phyloP scores from a whole-genome alignment of 495 filamentous ascomycete species.

The Lichenothelia convexa region DNA sequence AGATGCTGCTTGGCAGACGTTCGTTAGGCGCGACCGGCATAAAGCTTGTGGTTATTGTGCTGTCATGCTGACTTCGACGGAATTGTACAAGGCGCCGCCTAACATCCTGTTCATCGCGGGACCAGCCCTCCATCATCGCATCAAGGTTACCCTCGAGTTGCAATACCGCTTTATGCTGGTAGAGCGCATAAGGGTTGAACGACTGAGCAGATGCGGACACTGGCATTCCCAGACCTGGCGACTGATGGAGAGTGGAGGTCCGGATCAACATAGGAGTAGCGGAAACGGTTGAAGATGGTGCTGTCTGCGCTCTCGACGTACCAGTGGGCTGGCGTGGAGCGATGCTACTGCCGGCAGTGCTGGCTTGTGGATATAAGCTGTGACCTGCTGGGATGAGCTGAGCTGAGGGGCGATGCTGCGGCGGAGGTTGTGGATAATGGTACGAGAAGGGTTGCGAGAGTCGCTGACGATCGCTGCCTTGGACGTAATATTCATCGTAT shows the following conservation, averaged over 20 bases:
- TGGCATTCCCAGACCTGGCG: conserved; percentile 22
- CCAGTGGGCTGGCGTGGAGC: conserved; percentile 17
- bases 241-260: conserved; percentile 61
- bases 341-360: conserved; percentile 17
- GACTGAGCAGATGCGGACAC: conserved; percentile 20
- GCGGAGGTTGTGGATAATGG: conserved; percentile 5
- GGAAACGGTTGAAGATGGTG: conserved; percentile 25
- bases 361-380: conserved; percentile 24
- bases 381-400: conserved; percentile 5
- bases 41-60: conserved; percentile 22
- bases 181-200: conserved; percentile 70
- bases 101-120: conserved; percentile 52
- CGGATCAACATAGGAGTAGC: conserved; percentile 56
- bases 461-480: conserved; percentile 2
- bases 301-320: conserved; percentile 20
- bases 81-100: conserved; percentile 77
- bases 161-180: conserved; percentile 58
- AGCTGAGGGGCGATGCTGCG: conserved; percentile 1
- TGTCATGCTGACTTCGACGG: conserved; percentile 44
- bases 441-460: conserved; percentile 3
- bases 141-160: conserved; percentile 73
- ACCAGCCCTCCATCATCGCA: conserved; percentile 65
- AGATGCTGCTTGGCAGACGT: conserved; percentile 19
- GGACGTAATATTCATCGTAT: conserved; percentile 10
- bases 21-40: conserved; percentile 19